These are phyloP conservation scores for Pseudotsuga menziesii DNA, from an alignment of 75 land plant genomes.

Conservation along the genomic window DNA sequence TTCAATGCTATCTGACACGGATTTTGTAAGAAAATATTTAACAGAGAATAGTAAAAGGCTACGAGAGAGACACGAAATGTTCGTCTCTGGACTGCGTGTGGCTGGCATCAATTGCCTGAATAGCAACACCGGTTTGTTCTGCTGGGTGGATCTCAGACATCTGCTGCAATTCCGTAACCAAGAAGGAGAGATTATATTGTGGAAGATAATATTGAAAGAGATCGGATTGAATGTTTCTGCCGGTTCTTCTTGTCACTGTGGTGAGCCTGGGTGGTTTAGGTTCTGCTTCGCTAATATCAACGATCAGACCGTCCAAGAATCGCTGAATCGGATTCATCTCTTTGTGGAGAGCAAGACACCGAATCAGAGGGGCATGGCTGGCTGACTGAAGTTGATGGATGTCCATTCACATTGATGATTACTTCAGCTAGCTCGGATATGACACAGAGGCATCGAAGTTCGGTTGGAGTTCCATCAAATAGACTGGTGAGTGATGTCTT, in stretches of 20 bases:
- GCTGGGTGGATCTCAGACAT: conserved; percentile 71
- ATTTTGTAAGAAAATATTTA: conserved; percentile 41
- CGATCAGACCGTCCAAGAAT: conserved; percentile 29
- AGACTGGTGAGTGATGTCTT: too few species aligned
- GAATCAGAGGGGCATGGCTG: too few species aligned
- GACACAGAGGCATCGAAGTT: too few species aligned
- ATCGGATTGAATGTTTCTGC: conserved; percentile 64
- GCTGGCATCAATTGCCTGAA: conserved; percentile 38
- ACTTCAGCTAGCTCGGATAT: too few species aligned
- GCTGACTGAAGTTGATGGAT: too few species aligned
- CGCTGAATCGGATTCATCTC: conserved; percentile 23
- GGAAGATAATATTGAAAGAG: conserved; percentile 55
- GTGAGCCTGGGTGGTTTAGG: conserved; percentile 83
- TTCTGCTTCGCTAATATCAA: conserved; percentile 69
- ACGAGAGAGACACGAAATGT: conserved; percentile 28
- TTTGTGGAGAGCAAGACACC: conserved; percentile 15
- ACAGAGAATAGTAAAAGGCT: conserved; percentile 47
- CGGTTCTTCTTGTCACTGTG: conserved; percentile 67
- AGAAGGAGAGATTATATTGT: conserved; percentile 64
- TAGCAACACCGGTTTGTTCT: conserved; percentile 66
- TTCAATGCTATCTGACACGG: conserved; percentile 49
- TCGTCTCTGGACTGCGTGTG: conserved; percentile 29
- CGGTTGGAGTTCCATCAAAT: too few species aligned
- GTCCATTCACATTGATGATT: too few species aligned
- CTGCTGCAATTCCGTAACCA: conserved; percentile 27